These are phyloP conservation scores for Saccharomyces pastorianus DNA, from an alignment of 1,139 yeast species.

Conservation along the genomic window DNA sequence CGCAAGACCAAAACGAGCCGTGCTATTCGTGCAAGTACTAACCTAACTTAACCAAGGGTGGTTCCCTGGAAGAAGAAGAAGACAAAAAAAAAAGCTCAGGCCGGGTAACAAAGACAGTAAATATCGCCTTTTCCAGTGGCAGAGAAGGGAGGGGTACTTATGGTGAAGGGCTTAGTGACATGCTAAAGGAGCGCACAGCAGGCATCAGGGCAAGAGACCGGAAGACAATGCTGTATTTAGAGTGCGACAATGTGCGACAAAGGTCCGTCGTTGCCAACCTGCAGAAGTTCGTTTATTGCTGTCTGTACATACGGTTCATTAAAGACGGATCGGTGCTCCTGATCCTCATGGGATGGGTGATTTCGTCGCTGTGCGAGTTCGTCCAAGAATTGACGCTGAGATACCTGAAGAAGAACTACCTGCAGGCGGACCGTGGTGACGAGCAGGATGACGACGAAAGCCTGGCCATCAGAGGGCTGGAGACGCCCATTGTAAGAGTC, in stretches of 20 bases:
- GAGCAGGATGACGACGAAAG: neutral
- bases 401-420: neutral
- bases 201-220: neutral
- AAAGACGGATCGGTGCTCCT: neutral
- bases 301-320: neutral
- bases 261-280: neutral
- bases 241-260: neutral
- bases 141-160: too few relatives aligned
- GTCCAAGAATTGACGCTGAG: neutral
- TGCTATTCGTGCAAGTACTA: too few relatives aligned
- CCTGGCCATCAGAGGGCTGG: neutral
- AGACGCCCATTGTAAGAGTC: slow-evolving; percentile 1
- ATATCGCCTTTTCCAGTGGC: too few relatives aligned
- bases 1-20: too few relatives aligned
- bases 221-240: neutral
- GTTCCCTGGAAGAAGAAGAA: too few relatives aligned
- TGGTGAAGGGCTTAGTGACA: too few relatives aligned
- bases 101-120: too few relatives aligned
- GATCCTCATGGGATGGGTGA: neutral
- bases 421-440: neutral
- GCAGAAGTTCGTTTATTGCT: neutral
- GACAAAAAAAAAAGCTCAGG: too few relatives aligned
- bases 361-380: neutral
- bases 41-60: too few relatives aligned
- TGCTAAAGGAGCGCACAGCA: neutral